phyloP scores from a whole-genome alignment of 371 early-diverging fungal genomes.

The Parasitella parasitica region DNA sequence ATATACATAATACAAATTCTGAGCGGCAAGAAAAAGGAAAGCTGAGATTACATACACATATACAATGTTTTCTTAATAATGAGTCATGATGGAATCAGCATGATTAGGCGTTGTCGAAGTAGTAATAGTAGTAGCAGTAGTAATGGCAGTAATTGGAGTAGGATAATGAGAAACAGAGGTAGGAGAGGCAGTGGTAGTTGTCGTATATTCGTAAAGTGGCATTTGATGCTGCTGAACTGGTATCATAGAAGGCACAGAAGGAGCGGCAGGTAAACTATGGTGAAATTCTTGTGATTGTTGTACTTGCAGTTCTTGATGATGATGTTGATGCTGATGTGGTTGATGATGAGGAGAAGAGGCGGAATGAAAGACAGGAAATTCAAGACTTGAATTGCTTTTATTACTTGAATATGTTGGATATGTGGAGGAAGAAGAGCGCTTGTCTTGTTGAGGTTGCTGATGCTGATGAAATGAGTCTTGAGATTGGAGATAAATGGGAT shows the following conservation, averaged over 20 bases:
- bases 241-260: conserved; percentile 27
- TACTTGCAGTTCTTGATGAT: background rate
- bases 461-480: conserved; percentile 12
- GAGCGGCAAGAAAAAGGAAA: too few species aligned
- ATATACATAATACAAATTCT: background rate
- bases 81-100: background rate
- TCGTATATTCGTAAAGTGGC: background rate
- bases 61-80: background rate
- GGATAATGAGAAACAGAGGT: background rate
- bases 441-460: conserved; percentile 6
- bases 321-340: conserved; percentile 1
- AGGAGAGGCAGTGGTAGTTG: background rate
- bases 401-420: background rate
- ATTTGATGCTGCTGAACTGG: conserved; percentile 11
- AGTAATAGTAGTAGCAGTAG: background rate
- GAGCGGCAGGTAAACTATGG: conserved; percentile 10
- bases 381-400: background rate
- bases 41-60: background rate
- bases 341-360: background rate
- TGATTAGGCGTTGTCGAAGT: background rate
- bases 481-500: conserved; percentile 19
- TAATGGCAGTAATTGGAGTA: background rate
- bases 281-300: background rate
- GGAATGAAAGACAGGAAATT: background rate
- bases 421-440: background rate